These are phyloP conservation scores for Trichoderma atrobrunneum DNA, from an alignment of 2,329 filamentous ascomycete genomes.

Conservation along the genomic window DNA sequence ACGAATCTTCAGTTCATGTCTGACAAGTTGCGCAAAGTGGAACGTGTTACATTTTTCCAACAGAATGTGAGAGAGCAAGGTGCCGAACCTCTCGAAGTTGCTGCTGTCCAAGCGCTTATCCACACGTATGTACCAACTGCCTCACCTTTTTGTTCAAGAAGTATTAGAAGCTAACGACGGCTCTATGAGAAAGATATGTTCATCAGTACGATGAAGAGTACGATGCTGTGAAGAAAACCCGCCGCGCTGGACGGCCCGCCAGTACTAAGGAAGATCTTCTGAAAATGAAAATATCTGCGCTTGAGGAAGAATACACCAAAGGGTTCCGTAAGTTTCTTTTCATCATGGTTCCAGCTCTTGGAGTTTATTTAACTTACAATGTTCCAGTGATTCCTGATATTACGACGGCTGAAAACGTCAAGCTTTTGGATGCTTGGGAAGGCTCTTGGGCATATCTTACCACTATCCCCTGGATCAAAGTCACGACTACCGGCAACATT, in stretches of 20 bases:
- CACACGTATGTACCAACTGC: conserved; percentile 47
- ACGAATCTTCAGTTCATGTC: not conserved
- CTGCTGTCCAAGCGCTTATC: conserved; percentile 60
- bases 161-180: conserved; percentile 28
- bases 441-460: conserved; percentile 79
- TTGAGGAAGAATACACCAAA: conserved; percentile 75
- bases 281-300: conserved; percentile 64
- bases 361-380: conserved; percentile 16
- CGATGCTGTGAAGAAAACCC: conserved; percentile 60
- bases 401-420: conserved; percentile 61
- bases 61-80: conserved; percentile 54
- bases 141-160: conserved; percentile 9
- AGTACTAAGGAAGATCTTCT: conserved; percentile 75
- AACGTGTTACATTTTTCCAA: conserved; percentile 62
- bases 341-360: not conserved
- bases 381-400: conserved; percentile 69
- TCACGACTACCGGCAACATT: conserved; percentile 62
- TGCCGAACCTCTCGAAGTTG: conserved; percentile 47
- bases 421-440: conserved; percentile 70
- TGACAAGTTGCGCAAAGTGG: conserved; percentile 19
- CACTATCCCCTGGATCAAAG: conserved; percentile 71
- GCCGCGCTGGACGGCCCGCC: conserved; percentile 75
- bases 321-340: conserved; percentile 66
- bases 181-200: conserved; percentile 49
- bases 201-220: conserved; percentile 71